A percentile compares a stretch with the other conserved stretches of the same genome.
These are phyloP conservation scores for Conidiobolus incongruus DNA, from an alignment of 371 early-diverging fungal species.

Conservation along the genomic window DNA sequence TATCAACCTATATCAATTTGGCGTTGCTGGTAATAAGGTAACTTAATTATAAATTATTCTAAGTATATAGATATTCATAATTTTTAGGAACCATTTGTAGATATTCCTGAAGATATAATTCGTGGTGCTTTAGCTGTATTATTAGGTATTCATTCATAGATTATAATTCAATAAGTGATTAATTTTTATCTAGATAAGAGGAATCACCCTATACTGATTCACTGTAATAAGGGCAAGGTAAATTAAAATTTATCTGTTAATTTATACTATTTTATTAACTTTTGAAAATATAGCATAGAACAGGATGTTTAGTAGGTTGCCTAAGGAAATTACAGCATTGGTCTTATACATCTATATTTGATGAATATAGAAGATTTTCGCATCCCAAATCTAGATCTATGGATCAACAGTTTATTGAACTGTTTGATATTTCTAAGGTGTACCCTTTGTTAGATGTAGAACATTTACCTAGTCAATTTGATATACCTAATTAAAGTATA, in stretches of 20 bases:
- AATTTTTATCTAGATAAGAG: constrained; percentile 23
- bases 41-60: not conserved
- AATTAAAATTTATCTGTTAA: not conserved
- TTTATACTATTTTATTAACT: not conserved
- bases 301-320: constrained; percentile 89
- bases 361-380: constrained; percentile 85
- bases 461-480: constrained; percentile 45
- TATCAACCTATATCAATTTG: constrained; percentile 75
- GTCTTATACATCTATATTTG: constrained; percentile 87
- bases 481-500: too few relatives aligned
- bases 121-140: constrained; percentile 65
- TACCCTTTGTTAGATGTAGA: constrained; percentile 37
- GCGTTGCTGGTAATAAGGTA: constrained; percentile 89
- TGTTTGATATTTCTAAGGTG: constrained; percentile 71
- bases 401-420: constrained; percentile 95
- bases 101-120: constrained; percentile 85
- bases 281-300: constrained; percentile 43
- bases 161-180: not conserved
- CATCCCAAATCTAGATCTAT: constrained; percentile 82
- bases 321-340: constrained; percentile 81
- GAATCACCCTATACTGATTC: constrained; percentile 84
- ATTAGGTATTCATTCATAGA: constrained; percentile 17
- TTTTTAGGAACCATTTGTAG: constrained; percentile 84
- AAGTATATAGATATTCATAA: not conserved
- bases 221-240: constrained; percentile 94